Percentiles rank a stretch among this genome's conserved stretches.
These are phyloP conservation scores for Carallia pectinifolia DNA, from an alignment of 345 rosid genomes.

Conservation along the genomic window DNA sequence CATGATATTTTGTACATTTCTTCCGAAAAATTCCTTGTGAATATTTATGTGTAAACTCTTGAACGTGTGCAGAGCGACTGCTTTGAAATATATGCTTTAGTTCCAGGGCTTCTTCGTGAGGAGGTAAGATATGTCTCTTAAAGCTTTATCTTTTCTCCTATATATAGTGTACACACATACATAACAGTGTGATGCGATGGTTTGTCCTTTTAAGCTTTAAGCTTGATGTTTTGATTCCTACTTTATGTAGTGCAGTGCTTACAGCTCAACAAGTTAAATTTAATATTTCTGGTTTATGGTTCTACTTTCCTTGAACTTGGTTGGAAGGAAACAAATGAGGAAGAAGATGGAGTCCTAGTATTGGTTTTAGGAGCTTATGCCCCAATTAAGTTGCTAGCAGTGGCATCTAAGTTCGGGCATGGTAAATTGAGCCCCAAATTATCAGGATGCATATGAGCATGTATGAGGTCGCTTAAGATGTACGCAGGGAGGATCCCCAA, in stretches of 20 bases:
- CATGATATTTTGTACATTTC: neutral
- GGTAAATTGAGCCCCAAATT: too few relatives aligned
- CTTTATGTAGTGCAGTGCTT: neutral
- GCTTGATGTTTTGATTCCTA: neutral
- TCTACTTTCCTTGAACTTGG: conserved; percentile 2
- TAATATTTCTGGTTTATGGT: neutral
- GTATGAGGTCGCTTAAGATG: too few relatives aligned
- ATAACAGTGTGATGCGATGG: too few relatives aligned
- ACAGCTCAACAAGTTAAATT: neutral
- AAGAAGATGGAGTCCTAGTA: neutral
- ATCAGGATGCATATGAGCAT: too few relatives aligned
- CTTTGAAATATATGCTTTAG: conserved; percentile 36
- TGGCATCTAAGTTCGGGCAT: too few relatives aligned
- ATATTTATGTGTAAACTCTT: neutral
- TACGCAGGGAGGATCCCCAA: too few relatives aligned
- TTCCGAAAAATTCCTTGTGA: neutral
- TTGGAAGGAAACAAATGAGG: too few relatives aligned
- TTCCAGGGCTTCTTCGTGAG: conserved; percentile 36
- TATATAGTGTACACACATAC: too few relatives aligned
- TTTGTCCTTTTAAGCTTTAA: neutral
- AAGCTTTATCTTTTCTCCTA: neutral
- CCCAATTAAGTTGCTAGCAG: too few relatives aligned
- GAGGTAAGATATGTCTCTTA: conserved; percentile 18
- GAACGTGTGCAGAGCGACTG: conserved; percentile 24
- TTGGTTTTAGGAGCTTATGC: neutral